A percentile compares a stretch with the other conserved stretches of the same genome.
Evolutionary conservation across 2,329 filamentous ascomycete species (phyloP).

Genomic region (Colletotrichum sp.): DNA sequence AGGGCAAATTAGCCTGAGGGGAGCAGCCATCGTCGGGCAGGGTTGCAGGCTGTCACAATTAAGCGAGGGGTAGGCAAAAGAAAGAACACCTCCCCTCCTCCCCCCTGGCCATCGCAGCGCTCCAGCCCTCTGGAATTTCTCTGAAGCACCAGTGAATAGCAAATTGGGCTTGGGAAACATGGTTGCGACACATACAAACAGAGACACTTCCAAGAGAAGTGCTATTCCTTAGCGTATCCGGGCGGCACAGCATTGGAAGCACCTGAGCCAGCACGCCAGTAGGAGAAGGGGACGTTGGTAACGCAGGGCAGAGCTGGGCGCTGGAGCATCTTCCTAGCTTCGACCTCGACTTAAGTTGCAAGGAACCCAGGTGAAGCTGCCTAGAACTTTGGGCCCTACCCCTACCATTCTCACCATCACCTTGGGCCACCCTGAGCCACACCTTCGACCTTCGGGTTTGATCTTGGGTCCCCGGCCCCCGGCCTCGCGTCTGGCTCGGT

Average conservation of each 20-base stretch:
- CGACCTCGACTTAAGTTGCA: background rate
- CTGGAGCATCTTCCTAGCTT: background rate
- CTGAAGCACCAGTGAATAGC: background rate
- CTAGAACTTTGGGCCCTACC: background rate
- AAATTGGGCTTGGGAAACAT: background rate
- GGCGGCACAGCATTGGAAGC: background rate
- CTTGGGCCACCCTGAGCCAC: background rate
- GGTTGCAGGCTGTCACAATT: conserved; percentile 9
- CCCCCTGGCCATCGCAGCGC: background rate
- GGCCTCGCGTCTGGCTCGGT: conserved; percentile 16
- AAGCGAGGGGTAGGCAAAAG: conserved; percentile 8
- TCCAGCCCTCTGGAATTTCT: background rate
- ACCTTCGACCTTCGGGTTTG: background rate
- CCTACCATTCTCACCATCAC: background rate
- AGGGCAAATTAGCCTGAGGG: conserved; percentile 11
- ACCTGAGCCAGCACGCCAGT: background rate
- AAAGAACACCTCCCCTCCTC: background rate
- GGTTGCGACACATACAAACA: background rate
- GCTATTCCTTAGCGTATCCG: background rate
- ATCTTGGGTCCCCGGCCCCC: background rate
- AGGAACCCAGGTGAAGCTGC: conserved; percentile 4
- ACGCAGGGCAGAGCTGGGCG: background rate
- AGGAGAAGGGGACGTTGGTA: background rate
- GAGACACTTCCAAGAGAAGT: background rate
- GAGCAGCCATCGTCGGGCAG: background rate